Base-by-base conservation (phyloP, 768 basidiomycete species). In the Pleurotus giganteus region DNA sequence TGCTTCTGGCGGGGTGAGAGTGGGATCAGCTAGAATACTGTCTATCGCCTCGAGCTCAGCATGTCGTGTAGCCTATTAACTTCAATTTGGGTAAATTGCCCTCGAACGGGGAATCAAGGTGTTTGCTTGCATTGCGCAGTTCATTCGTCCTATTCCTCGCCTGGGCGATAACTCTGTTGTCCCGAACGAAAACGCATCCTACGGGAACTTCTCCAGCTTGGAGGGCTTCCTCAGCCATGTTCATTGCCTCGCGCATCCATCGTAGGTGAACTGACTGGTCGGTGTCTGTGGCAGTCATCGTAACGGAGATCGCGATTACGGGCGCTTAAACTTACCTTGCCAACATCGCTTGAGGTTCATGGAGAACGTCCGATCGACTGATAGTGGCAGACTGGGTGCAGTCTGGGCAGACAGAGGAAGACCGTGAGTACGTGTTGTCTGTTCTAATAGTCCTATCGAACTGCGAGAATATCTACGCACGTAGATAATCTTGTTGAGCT, bases 41-140 rank as follows among this genome's bases (percentile, higher is more conserved):
- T 97, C 94, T 62, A 98, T 94, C 1, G 96, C 95, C 69, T 97
- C 97, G 21, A 99, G 84, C 70, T 99, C 97, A 32, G 97, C 96
- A 64, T 99, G 97, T 47, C 96, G 81, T 8, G 96, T 98, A 0
- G 94, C 95, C 95, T 98, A 61, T 54, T 21, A 49, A n/a, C 41
- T 39, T 21, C 24, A 46, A 53, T 53, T 47, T 58, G 45, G 41
- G 54, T 13, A 28, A 32, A 34, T 47, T 29, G 29, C 24, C 45
- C 13, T 19, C 58, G 53, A 41, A 43, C 27, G 52, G n/a, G n/a
- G n/a, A n/a, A n/a, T n/a, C n/a, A 44, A 49, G 32, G 50, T 21
- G 34, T 56, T 37, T 32, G 21, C 79, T 57, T 72, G 94, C 95
- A 74, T 99, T 98, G 43, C 87, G 78, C 42, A 96, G 83, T 68